Base-by-base conservation (phyloP, 352 stramenopile genomes). In the Blastocystis sp. region DNA sequence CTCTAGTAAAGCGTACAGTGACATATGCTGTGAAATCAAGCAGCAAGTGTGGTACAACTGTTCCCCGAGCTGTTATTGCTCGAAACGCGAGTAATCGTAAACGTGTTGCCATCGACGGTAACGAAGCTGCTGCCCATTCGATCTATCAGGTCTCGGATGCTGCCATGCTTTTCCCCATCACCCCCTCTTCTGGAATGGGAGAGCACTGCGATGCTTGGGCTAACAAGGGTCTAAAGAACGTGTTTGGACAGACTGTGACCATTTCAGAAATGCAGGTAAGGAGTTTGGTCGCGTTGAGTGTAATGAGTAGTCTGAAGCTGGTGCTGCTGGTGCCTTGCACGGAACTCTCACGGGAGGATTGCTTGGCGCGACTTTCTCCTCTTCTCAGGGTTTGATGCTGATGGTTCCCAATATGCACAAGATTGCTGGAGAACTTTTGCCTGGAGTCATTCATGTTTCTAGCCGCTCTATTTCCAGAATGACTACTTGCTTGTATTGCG, bases 361-460 rank as follows among this genome's bases (percentile, higher is more conserved):
- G 35, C 91, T 82, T 3, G 91, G 92, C 1, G 54, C 93, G 0
- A 93, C 90, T 42, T 90, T 95, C 56, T 90, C 94, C 58, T 92
- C 93, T 44, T 94, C 92, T 90, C 93, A 95, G 90, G 92, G 91
- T 88, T 91, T 95, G 89, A 92, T 93, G 60, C 90, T 94, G 56
- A 94, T 95, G 91, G 73, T 94, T 66, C 92, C 93, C 53, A 93
- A 91, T 66, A 91, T 95, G 22, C 94, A 94, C 58, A 90, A 92
- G 94, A 84, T 84, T 70, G 42, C 73, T 35, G 73, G 73, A 37
- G 73, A 84, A 40, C 73, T 84, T 19, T 44, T 84, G 19, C 73
- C 73, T 33, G 73, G 93, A 3, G 94, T 96, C 42, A 92, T 97
- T 53, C 94, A 97, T 91, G 94, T 97, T 30, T 94, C 95, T n/a